A percentile compares a stretch with the other conserved stretches of the same genome.
phyloP scores from a whole-genome alignment of 495 filamentous ascomycete genomes.

The Penicillium bovifimosum region DNA sequence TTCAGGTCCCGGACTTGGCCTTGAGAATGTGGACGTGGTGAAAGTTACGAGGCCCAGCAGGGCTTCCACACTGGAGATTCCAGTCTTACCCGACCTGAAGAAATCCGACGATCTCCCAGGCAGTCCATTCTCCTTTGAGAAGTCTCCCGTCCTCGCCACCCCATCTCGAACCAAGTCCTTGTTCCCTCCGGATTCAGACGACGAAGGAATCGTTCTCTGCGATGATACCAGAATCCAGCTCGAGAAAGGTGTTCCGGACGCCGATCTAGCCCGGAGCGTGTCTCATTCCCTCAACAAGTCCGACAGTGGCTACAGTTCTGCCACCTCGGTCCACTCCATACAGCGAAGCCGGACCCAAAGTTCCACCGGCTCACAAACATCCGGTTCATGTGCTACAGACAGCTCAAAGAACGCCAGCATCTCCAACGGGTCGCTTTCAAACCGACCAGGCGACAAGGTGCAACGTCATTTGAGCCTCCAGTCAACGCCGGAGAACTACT shows the following conservation, averaged over 20 bases:
- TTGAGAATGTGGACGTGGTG: conserved; percentile 8
- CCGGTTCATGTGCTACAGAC: conserved; percentile 11
- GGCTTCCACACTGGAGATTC: conserved; percentile 18
- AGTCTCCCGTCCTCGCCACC: conserved; percentile 24
- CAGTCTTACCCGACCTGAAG: conserved; percentile 9
- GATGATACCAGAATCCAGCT: conserved; percentile 13
- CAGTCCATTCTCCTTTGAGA: conserved; percentile 39
- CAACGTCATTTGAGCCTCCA: conserved; percentile 25
- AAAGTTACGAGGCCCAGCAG: conserved; percentile 4
- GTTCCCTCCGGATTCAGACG: conserved; percentile 18
- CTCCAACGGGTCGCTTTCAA: not conserved
- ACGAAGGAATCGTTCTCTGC: conserved; percentile 28
- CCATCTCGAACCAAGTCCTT: not conserved
- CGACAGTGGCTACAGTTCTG: conserved; percentile 44
- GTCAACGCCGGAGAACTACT: conserved; percentile 12
- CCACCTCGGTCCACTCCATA: conserved; percentile 28
- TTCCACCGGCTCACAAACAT: conserved; percentile 29
- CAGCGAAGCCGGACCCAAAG: conserved; percentile 22
- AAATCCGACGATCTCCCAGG: conserved; percentile 26
- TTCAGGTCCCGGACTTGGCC: conserved; percentile 10
- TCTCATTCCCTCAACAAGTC: conserved; percentile 30
- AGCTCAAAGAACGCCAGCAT: conserved; percentile 7
- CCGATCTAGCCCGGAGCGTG: conserved; percentile 8
- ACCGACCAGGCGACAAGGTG: not conserved
- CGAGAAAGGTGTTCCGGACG: conserved; percentile 10